phyloP scores from a whole-genome alignment of 768 basidiomycete genomes.

The Rhodotorula kratochvilovae region DNA sequence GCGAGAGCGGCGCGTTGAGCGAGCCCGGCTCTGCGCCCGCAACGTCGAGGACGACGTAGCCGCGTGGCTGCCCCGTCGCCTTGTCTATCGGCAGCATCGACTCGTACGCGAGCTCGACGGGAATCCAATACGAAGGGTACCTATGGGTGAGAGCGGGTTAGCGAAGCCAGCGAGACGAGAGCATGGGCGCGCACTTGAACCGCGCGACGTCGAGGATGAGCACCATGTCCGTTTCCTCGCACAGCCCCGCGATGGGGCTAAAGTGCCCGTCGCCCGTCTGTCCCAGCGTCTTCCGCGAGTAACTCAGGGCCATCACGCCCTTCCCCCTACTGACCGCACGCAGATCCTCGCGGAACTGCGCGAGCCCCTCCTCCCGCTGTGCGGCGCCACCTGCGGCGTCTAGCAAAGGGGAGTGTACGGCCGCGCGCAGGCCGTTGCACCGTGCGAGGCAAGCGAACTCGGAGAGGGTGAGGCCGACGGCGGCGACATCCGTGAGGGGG shows the following conservation, averaged over 20 bases:
- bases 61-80: constrained; percentile 39
- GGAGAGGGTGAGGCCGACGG: constrained; percentile 38
- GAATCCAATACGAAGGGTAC: constrained; percentile 40
- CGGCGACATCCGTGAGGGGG: constrained; percentile 26
- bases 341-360: constrained; percentile 26
- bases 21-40: constrained; percentile 11
- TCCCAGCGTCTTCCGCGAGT: constrained; percentile 32
- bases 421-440: constrained; percentile 37
- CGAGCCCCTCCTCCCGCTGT: background rate
- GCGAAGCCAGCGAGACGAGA: background rate
- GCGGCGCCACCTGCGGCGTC: background rate
- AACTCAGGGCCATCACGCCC: constrained; percentile 34
- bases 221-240: constrained; percentile 30
- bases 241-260: constrained; percentile 21
- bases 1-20: constrained; percentile 15
- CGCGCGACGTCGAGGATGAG: constrained; percentile 41
- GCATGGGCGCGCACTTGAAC: background rate
- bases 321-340: background rate
- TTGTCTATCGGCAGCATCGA: constrained; percentile 38
- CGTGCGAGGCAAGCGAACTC: constrained; percentile 42
- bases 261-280: constrained; percentile 44
- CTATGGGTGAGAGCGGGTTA: background rate
- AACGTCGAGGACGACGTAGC: constrained; percentile 31
- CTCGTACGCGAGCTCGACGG: constrained; percentile 21
- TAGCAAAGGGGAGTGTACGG: background rate